Base-by-base conservation (phyloP, 2,329 filamentous ascomycete species). In the Colletotrichum caudatum region DNA sequence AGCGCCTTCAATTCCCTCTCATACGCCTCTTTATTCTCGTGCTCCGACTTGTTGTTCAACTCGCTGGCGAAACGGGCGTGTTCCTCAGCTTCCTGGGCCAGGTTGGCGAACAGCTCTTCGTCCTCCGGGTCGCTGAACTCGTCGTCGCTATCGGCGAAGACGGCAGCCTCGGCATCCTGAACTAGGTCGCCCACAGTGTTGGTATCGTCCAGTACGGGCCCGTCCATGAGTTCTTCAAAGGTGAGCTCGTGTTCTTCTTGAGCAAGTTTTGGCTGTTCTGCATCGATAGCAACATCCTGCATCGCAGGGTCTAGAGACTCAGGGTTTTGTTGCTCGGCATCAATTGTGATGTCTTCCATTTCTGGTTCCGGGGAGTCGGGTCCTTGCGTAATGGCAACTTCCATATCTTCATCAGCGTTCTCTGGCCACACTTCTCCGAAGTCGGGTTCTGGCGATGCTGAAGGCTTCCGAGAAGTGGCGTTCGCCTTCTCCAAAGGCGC, bases 61-160 rank as follows among this genome's bases (percentile, higher is more conserved):
- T 93, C 91, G 74, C 93, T 95, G 1, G 95, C 94, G 78, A 99
- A 99, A 7, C 95, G 91, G 5, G 93, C 94, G 78, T 99, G 95
- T 77, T 98, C 96, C 82, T 97, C 94, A 1, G 93, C 94, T 85
- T 99, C 97, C 35, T 92, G 90, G 0, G 94, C 95, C 76, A 99
- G 90, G 75, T 95, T 94, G 8, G 89, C 90, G 67, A 98, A 88
- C 8, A 99, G 86, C 76, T 97, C 94, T 78, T 95, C 95, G 74
- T 98, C 95, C 80, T 97, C 96, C 0, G 94, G 93, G 74, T 98
- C 95, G 44, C 93, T 96, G 76, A 92, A 91, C 26, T 91, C 89
- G 61, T 91, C 89, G 23, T 95, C 92, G 50, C 93, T 90, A 20
- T 87, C 85, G 18, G 84, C 85, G 39, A 83, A 83, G 0, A 82